A percentile compares a stretch with the other conserved stretches of the same genome.
These are phyloP conservation scores for Tolypocladium inflatum DNA, from an alignment of 2,329 filamentous ascomycete genomes.

Conservation along the genomic window DNA sequence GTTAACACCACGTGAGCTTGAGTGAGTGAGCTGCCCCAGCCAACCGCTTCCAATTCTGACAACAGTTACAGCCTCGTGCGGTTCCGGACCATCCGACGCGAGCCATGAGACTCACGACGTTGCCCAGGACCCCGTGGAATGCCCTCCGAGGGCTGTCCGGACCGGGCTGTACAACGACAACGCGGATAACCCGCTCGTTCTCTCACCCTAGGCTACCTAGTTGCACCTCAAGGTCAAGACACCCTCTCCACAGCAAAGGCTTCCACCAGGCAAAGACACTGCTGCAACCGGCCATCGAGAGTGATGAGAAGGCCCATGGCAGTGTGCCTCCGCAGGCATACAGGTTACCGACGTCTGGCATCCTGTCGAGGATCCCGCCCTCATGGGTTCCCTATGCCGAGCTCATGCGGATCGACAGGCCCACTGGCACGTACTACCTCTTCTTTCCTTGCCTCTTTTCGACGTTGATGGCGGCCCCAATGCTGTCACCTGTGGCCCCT, in stretches of 20 bases:
- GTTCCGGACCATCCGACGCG: not conserved
- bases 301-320: not conserved
- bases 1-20: not conserved
- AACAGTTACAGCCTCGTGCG: not conserved
- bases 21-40: not conserved
- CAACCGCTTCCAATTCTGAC: not conserved
- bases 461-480: constrained; percentile 67
- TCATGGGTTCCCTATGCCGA: constrained; percentile 75
- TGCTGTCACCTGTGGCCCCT: constrained; percentile 50
- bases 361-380: constrained; percentile 59
- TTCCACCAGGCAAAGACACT: constrained; percentile 15
- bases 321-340: constrained; percentile 32
- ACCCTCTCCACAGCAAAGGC: constrained; percentile 5
- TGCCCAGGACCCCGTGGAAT: not conserved
- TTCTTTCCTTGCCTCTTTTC: constrained; percentile 82
- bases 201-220: not conserved
- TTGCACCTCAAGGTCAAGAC: not conserved
- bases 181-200: not conserved
- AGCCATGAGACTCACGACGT: not conserved
- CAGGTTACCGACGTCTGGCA: constrained; percentile 57
- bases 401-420: constrained; percentile 72
- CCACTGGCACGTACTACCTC: constrained; percentile 73
- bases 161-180: not conserved
- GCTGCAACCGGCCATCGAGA: constrained; percentile 5
- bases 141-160: not conserved